A percentile compares a stretch with the other conserved stretches of the same genome.
Conservation (phyloP, 495 filamentous ascomycete genomes). For the Rostrohypoxylon terebratum region DNA sequence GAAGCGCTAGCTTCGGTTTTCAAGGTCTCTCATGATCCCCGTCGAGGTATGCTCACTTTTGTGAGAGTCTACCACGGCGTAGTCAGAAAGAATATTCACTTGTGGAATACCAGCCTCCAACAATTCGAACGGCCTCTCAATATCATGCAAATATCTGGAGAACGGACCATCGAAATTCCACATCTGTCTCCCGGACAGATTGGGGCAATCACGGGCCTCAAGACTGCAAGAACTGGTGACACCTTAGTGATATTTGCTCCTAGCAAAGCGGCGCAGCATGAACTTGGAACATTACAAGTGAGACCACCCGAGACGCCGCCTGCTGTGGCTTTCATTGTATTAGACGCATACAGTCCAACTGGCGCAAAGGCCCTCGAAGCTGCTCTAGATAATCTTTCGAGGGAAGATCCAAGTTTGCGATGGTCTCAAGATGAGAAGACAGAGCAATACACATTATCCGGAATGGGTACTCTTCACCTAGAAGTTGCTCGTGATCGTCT, state of each 20-base stretch:
- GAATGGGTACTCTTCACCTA: conserved; percentile 98
- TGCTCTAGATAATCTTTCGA: conserved; percentile 78
- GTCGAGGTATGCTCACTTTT: conserved; percentile 89
- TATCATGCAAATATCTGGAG: conserved; percentile 92
- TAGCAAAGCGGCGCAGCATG: conserved; percentile 64
- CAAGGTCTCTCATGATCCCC: conserved; percentile 92
- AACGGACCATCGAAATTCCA: conserved; percentile 84
- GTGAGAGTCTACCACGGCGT: conserved; percentile 91
- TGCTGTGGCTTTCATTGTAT: conserved; percentile 93
- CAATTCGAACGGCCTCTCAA: conserved; percentile 83
- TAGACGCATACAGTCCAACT: conserved; percentile 83
- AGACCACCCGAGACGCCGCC: conserved; percentile 91
- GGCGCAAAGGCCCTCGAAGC: conserved; percentile 82
- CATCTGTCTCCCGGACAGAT: conserved; percentile 88
- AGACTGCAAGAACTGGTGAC: conserved; percentile 90
- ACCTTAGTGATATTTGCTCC: conserved; percentile 81
- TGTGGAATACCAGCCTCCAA: conserved; percentile 91
- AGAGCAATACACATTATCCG: conserved; percentile 90
- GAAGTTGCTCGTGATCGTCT: conserved; percentile 93
- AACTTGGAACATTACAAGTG: conserved; percentile 80
- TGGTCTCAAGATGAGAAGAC: conserved; percentile 88
- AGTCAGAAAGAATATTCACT: conserved; percentile 74
- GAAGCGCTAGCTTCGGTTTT: conserved; percentile 89
- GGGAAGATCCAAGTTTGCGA: conserved; percentile 95
- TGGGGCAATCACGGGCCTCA: conserved; percentile 93